phyloP scores from a whole-genome alignment of 1,284 basidiomycete genomes.

The Fomitopsis schrenkii region DNA sequence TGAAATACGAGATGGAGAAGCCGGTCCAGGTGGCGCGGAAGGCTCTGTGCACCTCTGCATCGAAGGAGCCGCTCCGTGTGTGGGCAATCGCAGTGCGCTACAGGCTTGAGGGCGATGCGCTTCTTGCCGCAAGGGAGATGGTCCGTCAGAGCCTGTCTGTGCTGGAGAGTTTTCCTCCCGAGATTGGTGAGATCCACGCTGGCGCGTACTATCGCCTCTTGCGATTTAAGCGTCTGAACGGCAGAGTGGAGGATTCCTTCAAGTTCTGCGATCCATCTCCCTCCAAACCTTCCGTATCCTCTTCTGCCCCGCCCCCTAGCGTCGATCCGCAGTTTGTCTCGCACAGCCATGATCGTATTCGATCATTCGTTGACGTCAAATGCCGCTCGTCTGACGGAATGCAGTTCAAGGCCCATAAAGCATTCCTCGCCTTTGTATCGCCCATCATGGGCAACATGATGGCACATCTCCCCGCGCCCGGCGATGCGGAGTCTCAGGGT shows the following conservation, averaged over 20 bases:
- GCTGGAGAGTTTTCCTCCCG: slow-evolving; percentile 5
- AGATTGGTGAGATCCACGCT: slow-evolving; percentile 9
- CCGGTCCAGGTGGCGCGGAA: not conserved
- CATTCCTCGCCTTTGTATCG: slow-evolving; percentile 5
- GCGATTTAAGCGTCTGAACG: slow-evolving; percentile 8
- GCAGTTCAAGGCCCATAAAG: slow-evolving; percentile 4
- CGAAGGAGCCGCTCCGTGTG: not conserved
- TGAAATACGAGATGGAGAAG: not conserved
- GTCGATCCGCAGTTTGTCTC: not conserved
- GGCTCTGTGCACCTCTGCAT: not conserved
- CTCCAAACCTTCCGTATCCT: not conserved
- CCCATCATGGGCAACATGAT: slow-evolving; percentile 1
- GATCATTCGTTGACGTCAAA: not conserved
- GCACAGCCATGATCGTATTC: not conserved
- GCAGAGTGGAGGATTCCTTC: slow-evolving; percentile 4
- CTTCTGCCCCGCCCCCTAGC: not conserved
- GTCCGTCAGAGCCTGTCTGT: not conserved
- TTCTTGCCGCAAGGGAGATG: slow-evolving; percentile 2
- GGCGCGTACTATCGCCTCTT: slow-evolving; percentile 14
- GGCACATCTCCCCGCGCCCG: too few species aligned
- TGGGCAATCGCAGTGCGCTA: slow-evolving; percentile 2
- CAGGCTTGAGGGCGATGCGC: slow-evolving; percentile 9
- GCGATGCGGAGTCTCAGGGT: not conserved
- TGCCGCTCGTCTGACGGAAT: slow-evolving; percentile 1
- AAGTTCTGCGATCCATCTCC: slow-evolving; percentile 2